phyloP scores from a whole-genome alignment of 2,329 filamentous ascomycete genomes.

The Sarocladium brachiariae region DNA sequence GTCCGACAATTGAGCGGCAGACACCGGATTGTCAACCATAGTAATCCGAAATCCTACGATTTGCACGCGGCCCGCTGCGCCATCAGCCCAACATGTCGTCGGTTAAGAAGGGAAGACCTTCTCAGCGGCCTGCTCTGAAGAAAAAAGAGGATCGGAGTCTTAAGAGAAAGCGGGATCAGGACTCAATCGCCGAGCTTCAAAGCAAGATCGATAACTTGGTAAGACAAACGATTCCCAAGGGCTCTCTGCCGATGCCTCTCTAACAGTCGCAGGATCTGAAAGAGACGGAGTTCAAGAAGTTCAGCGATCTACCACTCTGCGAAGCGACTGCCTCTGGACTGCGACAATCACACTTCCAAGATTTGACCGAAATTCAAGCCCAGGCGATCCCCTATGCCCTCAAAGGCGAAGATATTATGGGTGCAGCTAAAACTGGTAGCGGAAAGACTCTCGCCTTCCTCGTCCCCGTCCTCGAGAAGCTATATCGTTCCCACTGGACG shows the following conservation, averaged over 20 bases:
- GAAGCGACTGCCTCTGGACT: constrained; percentile 72
- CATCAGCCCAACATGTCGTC: neutral
- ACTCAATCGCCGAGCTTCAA: constrained; percentile 27
- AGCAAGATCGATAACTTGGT: constrained; percentile 28
- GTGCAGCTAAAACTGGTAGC: constrained; percentile 90
- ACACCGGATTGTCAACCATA: too few relatives aligned
- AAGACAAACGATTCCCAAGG: constrained; percentile 14
- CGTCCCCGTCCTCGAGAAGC: constrained; percentile 83
- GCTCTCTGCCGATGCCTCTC: neutral
- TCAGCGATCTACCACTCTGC: constrained; percentile 81
- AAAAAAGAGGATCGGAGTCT: constrained; percentile 25
- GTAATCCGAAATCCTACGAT: too few relatives aligned
- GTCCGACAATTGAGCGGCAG: too few relatives aligned
- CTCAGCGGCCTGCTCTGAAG: neutral
- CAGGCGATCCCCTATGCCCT: constrained; percentile 83
- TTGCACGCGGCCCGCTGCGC: too few relatives aligned
- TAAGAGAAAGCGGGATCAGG: constrained; percentile 31
- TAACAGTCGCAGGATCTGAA: constrained; percentile 49
- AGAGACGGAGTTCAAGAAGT: constrained; percentile 54
- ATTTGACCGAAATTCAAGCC: constrained; percentile 84
- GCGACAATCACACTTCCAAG: constrained; percentile 80
- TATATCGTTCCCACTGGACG: constrained; percentile 84
- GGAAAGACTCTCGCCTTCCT: constrained; percentile 94
- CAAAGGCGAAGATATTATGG: constrained; percentile 80
- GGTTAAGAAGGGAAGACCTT: constrained; percentile 20